Conservation (phyloP, 1,284 basidiomycete species). For the Rhodotorula mucilaginosa region DNA sequence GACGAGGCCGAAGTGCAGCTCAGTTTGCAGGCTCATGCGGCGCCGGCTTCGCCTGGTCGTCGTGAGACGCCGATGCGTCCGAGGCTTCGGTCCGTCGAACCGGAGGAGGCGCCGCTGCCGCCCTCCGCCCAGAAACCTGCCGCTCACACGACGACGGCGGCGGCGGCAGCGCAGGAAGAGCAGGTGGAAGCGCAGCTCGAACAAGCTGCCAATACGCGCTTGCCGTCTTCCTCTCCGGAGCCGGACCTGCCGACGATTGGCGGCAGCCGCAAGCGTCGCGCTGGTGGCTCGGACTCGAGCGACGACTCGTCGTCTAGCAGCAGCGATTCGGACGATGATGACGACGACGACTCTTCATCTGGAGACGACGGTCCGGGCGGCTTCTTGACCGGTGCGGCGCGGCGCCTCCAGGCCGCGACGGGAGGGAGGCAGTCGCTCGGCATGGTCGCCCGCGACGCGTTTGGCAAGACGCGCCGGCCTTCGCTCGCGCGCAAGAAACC, state of each 20-base stretch:
- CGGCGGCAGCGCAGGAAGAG: not conserved
- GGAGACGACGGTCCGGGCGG: not conserved
- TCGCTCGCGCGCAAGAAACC: not conserved
- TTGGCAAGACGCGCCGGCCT: constrained; percentile 12
- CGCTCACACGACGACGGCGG: not conserved
- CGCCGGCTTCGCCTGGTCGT: constrained; percentile 3
- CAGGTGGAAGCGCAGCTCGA: not conserved
- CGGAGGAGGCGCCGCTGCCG: constrained; percentile 9
- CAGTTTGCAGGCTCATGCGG: not conserved
- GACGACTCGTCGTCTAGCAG: constrained; percentile 18
- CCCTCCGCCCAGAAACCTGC: constrained; percentile 18
- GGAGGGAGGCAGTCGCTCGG: constrained; percentile 12
- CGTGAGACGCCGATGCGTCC: not conserved
- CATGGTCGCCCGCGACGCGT: constrained; percentile 17
- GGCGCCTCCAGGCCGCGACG: constrained; percentile 5
- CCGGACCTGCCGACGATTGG: constrained; percentile 27
- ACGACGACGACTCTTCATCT: constrained; percentile 1
- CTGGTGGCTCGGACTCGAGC: constrained; percentile 10
- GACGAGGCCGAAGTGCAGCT: constrained; percentile 2
- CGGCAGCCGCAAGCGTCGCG: not conserved
- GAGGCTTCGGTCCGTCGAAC: not conserved
- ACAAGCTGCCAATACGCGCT: constrained; percentile 9
- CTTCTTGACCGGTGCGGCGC: not conserved
- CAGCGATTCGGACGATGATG: constrained; percentile 4
- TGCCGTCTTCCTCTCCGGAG: constrained; percentile 28